Evolutionary conservation across 371 early-diverging fungal genomes (phyloP), one percentile per base, ranked within the genome.

Genomic region (Lichtheimia ornata): DNA sequence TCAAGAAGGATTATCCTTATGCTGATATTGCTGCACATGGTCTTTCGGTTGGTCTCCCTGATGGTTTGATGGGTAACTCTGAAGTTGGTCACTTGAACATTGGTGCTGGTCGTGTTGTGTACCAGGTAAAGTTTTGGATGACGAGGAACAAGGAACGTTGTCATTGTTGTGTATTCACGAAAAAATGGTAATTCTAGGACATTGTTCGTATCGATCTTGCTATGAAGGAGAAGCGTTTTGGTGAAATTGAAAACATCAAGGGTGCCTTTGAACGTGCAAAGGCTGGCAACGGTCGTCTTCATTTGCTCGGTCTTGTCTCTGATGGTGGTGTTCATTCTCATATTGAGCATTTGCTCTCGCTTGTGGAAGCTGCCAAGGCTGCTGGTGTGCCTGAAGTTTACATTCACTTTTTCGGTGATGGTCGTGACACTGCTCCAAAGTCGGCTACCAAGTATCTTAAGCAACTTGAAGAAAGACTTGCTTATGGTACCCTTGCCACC

Each of bases 51-150:
- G 99, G 99, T 63, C 86, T 99, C 30, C 97, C 97, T 18, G 97
- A 96, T 44, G 97, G 96, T 9, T 84, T 94, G 61, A 99, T 99
- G 99, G 99, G 99, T 60, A 99, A 99, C 87, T 96, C 97, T 51
- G 99, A 99, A 84, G 99, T 99, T 45, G 99, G 99, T 14, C 99
- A 99, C 72, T 80, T 99, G 76, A 99, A 99, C 83, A 96, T 99
- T 82, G 99, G 99, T 57, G 97, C 99, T 47, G 99, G 99, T 28
- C 89, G 99, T 57, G 84, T 98, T 22, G 98, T 99, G 30, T 95
- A 95, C 73, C 99, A 99, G 88, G 95, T 92, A 78, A n/a, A 2
- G n/a, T n/a, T 22, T 22, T 22, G 22, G 30, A 15, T 50, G 63
- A 58, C 27, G n/a, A n/a, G 41, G 51, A 17, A 56, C 20, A 28